Percentiles rank a stretch among this genome's conserved stretches.
Conservation (phyloP, 345 rosid genomes). For the Pugionium cornutum region DNA sequence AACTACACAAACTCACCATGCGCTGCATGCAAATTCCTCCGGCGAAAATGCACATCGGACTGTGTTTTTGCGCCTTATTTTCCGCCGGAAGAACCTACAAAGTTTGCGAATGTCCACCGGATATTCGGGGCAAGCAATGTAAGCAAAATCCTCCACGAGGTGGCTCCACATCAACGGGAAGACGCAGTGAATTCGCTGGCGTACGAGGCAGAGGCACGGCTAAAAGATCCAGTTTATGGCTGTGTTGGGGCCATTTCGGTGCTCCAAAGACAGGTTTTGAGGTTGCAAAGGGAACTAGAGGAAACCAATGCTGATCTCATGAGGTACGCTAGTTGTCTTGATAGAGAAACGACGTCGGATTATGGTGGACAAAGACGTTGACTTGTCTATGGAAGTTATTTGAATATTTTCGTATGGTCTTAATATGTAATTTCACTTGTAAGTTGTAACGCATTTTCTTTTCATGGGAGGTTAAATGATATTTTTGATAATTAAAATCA, state of each 20-base stretch:
- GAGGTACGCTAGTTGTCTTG: conserved; percentile 41
- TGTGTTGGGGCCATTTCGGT: conserved; percentile 71
- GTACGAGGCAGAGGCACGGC: conserved; percentile 70
- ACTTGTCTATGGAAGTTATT: conserved; percentile 14
- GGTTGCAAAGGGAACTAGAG: conserved; percentile 61
- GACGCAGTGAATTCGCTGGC: conserved; percentile 69
- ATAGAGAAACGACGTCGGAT: conserved; percentile 33
- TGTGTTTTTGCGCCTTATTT: conserved; percentile 70
- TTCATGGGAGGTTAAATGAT: no score
- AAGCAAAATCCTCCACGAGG: conserved; percentile 65
- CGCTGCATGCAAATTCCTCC: conserved; percentile 71
- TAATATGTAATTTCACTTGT: no score
- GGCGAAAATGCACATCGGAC: conserved; percentile 58
- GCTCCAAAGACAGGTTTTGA: conserved; percentile 58
- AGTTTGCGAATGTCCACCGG: conserved; percentile 67
- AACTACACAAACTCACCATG: conserved; percentile 69
- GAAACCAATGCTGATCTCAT: conserved; percentile 62
- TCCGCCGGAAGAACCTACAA: conserved; percentile 71
- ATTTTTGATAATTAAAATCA: no score
- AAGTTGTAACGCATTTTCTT: no score
- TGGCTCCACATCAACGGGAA: conserved; percentile 59
- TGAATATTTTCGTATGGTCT: no score
- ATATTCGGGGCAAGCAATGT: conserved; percentile 76
- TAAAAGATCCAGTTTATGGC: conserved; percentile 69
- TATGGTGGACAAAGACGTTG: conserved; percentile 33